phyloP scores from a whole-genome alignment of 1,284 basidiomycete genomes.

The Austroboletus rostrupii region DNA sequence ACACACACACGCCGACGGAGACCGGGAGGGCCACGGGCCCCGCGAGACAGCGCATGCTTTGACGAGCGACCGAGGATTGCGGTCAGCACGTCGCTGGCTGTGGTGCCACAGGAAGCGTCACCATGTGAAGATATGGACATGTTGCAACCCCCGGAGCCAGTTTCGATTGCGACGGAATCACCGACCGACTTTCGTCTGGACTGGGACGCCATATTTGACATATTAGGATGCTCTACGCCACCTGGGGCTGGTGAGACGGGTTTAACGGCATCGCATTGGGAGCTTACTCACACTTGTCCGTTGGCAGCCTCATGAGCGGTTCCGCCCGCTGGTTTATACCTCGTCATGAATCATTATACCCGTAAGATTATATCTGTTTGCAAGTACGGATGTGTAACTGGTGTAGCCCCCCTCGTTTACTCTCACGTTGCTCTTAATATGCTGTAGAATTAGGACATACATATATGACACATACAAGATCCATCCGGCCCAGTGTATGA shows the following conservation, averaged over 20 bases:
- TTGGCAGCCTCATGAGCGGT: constrained; percentile 3
- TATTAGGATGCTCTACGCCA: constrained; percentile 17
- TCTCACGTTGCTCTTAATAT: too few relatives aligned
- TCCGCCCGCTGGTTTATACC: constrained; percentile 7
- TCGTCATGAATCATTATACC: constrained; percentile 5
- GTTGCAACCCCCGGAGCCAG: constrained; percentile 6
- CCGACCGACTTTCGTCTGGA: constrained; percentile 28
- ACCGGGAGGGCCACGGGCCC: constrained; percentile 25
- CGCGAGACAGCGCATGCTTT: constrained; percentile 8
- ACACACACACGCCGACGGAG: constrained; percentile 14
- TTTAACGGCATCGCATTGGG: neutral
- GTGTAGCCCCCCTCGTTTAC: neutral
- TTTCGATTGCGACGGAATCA: constrained; percentile 8
- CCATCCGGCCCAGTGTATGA: too few relatives aligned
- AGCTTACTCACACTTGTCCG: neutral
- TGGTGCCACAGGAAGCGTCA: constrained; percentile 6
- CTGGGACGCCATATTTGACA: constrained; percentile 35
- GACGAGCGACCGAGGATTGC: constrained; percentile 10
- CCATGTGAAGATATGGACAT: neutral
- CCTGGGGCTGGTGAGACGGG: constrained; percentile 16
- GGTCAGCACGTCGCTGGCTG: constrained; percentile 13
- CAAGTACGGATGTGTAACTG: too few relatives aligned
- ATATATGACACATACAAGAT: too few relatives aligned
- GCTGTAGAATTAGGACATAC: too few relatives aligned
- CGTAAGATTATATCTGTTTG: constrained; percentile 2